Base-by-base conservation (phyloP, 2,329 filamentous ascomycete genomes). In the Tothia fuscella region DNA sequence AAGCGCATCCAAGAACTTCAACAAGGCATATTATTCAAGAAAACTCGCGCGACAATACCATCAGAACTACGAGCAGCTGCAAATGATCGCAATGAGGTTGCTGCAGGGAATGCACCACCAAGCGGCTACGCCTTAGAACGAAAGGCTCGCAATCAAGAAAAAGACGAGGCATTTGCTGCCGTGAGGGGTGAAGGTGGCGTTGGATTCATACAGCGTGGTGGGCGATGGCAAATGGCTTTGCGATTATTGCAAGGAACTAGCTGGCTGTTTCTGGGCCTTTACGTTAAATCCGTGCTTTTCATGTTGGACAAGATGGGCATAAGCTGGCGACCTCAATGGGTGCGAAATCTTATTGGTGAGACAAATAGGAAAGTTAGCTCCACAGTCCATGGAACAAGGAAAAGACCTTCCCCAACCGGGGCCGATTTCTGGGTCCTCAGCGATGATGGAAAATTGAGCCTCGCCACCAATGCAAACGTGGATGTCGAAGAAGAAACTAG, bases 401-500 rank as follows among this genome's bases (percentile, higher is more conserved):
- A n/a, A n/a, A n/a, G n/a, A n/a, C 21, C 28, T 19, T 32, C 46
- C 19, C 47, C 41, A 30, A 47, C 38, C 17, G 26, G 33, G 30
- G 38, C 37, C 30, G 63, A 61, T 74, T 47, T 47, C 53, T 28
- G 47, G 46, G 36, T 46, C 28, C 50, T 71, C 3, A 66, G 64
- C 6, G 65, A 68, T 28, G 65, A 74, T 32, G 74, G 71, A 4
- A 64, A 68, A 45, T 59, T 75, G 22, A 63, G 66, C 19, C 61
- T 80, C 20, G 73, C 79, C 2, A 68, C 67, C 16, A 68, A 74
- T 47, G 71, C 80, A 25, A 68, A 78, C 26, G 74, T 86, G 21
- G 88, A 96, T 52, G 78, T 95, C 2, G 89, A 95, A 59, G 69
- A 67, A 1, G 84, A 91, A 56, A 78, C 88, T 50, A 75, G 84